Conservation (phyloP, 1,284 basidiomycete species). For the Exobasidium cylindrosporum region DNA sequence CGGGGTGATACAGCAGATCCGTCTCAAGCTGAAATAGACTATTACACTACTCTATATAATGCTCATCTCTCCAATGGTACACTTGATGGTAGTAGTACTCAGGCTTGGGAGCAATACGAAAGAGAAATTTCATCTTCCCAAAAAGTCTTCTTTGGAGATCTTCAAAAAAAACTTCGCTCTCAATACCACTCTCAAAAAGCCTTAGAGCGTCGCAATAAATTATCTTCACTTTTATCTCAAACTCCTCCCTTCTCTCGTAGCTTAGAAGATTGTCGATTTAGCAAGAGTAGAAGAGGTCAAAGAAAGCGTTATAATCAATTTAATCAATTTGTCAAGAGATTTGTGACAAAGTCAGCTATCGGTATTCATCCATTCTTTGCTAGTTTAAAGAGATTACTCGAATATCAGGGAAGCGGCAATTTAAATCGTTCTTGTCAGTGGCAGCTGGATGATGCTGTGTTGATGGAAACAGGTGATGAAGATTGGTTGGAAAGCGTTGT, state of each 20-base stretch:
- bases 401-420: background rate
- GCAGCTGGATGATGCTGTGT: constrained; percentile 4
- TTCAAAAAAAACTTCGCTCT: background rate
- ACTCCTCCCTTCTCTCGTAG: background rate
- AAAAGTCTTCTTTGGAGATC: background rate
- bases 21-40: background rate
- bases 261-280: background rate
- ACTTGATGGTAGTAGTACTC: background rate
- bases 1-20: background rate
- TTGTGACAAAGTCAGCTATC: background rate
- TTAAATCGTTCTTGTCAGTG: background rate
- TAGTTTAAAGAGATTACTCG: background rate
- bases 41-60: background rate
- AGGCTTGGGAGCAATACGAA: background rate
- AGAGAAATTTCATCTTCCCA: background rate
- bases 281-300: background rate
- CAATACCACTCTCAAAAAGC: background rate
- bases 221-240: background rate
- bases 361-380: constrained; percentile 4
- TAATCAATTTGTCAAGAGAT: background rate
- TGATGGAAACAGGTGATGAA: constrained; percentile 4
- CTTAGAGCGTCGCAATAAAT: background rate
- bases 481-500: background rate
- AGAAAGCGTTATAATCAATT: background rate
- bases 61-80: background rate